A percentile compares a stretch with the other conserved stretches of the same genome.
Evolutionary conservation across 177 flowering plant genomes (phyloP).

Genomic region (Tripterygium wilfordii): DNA sequence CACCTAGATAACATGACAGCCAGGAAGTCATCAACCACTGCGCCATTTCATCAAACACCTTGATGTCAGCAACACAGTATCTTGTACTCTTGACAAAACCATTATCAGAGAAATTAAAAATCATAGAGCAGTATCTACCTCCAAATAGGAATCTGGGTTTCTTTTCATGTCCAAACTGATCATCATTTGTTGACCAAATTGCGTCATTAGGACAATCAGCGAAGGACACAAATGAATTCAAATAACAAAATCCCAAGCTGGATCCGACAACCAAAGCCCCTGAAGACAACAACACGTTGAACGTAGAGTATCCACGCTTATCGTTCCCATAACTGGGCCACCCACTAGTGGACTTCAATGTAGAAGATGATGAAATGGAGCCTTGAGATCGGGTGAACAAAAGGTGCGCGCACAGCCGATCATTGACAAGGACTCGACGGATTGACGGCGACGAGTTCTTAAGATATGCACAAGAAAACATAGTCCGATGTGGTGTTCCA

Average conservation of each 20-base stretch:
- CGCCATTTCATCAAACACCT: background rate
- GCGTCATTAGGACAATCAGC: constrained; percentile 23
- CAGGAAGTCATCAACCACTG: background rate
- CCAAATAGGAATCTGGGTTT: constrained; percentile 39
- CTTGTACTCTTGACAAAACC: background rate
- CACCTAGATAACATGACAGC: no score
- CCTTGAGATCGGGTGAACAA: constrained; percentile 10
- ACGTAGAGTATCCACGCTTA: constrained; percentile 13
- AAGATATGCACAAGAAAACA: constrained; percentile 22
- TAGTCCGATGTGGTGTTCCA: constrained; percentile 3
- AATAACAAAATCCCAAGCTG: constrained; percentile 29
- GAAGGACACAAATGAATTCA: constrained; percentile 20
- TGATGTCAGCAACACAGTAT: background rate
- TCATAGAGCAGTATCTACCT: constrained; percentile 24
- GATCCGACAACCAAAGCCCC: constrained; percentile 31
- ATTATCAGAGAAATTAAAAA: background rate
- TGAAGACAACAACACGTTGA: constrained; percentile 10
- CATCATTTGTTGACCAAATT: background rate
- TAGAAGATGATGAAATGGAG: constrained; percentile 3
- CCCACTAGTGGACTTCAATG: constrained; percentile 4
- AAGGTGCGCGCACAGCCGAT: constrained; percentile 8
- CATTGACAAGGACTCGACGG: constrained; percentile 3
- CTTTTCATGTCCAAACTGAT: constrained; percentile 10
- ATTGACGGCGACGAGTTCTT: constrained; percentile 21
- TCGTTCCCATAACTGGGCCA: constrained; percentile 10